These are phyloP conservation scores for Aureobasidium sp. DNA, from an alignment of 2,329 filamentous ascomycete species.

Conservation along the genomic window DNA sequence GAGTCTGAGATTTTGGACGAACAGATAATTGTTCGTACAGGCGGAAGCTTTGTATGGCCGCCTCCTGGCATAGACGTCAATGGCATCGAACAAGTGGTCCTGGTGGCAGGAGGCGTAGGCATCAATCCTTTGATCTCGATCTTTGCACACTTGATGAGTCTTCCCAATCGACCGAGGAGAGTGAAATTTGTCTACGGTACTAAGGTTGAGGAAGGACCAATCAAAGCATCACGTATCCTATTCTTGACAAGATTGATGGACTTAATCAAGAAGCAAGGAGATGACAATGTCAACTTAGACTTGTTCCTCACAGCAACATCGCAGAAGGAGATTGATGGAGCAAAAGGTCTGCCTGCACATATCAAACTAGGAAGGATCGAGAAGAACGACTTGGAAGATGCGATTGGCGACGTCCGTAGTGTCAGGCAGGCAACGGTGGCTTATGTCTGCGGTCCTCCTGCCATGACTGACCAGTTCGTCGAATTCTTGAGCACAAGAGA, in stretches of 20 bases:
- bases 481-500: slow-evolving; percentile 32
- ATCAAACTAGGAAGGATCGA: slow-evolving; percentile 22
- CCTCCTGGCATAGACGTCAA: slow-evolving; percentile 44
- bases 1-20: slow-evolving; percentile 50
- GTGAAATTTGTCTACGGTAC: slow-evolving; percentile 60
- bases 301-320: slow-evolving; percentile 28
- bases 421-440: slow-evolving; percentile 33
- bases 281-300: slow-evolving; percentile 23
- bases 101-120: slow-evolving; percentile 75
- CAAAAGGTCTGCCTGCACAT: slow-evolving; percentile 9
- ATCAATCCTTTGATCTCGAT: slow-evolving; percentile 78
- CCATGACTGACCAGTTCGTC: slow-evolving; percentile 43
- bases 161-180: slow-evolving; percentile 28
- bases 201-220: slow-evolving; percentile 31
- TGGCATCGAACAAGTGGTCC: slow-evolving; percentile 54
- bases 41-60: slow-evolving; percentile 76
- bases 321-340: slow-evolving; percentile 16
- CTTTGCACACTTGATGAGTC: slow-evolving; percentile 48
- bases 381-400: slow-evolving; percentile 32
- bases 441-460: slow-evolving; percentile 44
- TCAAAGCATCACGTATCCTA: slow-evolving; percentile 34
- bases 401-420: slow-evolving; percentile 31
- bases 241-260: slow-evolving; percentile 42
- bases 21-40: slow-evolving; percentile 61
- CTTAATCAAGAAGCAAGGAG: slow-evolving; percentile 20